Evolutionary conservation across 2,329 filamentous ascomycete species (phyloP).

Genomic region (Clarireedia monteithiana): DNA sequence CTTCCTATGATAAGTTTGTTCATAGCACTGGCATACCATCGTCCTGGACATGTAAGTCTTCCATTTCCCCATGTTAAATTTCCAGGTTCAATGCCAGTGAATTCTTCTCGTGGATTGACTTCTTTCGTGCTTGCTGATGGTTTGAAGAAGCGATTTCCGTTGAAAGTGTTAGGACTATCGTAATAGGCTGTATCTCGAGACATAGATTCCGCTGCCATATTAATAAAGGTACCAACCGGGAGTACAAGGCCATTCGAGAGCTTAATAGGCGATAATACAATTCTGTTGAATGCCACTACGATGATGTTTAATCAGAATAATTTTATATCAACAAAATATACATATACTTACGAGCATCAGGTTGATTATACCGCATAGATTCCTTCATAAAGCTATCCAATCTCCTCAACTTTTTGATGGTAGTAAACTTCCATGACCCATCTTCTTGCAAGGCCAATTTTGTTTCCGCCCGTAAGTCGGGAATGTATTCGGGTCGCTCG

Average conservation of each 20-base stretch:
- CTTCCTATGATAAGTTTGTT: slow-evolving; percentile 14
- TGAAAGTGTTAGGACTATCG: slow-evolving; percentile 13
- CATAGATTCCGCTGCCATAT: slow-evolving; percentile 11
- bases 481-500: slow-evolving; percentile 37
- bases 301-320: background rate
- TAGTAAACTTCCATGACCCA: background rate
- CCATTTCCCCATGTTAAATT: slow-evolving; percentile 1
- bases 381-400: slow-evolving; percentile 7
- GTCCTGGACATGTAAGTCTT: slow-evolving; percentile 1
- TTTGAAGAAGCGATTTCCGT: slow-evolving; percentile 21
- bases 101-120: background rate
- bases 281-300: slow-evolving; percentile 2
- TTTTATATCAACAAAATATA: background rate
- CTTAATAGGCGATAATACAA: slow-evolving; percentile 15
- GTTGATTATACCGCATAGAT: slow-evolving; percentile 1
- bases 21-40: background rate
- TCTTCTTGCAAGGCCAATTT: slow-evolving; percentile 24
- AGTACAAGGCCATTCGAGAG: slow-evolving; percentile 29
- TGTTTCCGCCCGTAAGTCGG: slow-evolving; percentile 21
- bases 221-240: slow-evolving; percentile 23
- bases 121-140: slow-evolving; percentile 7
- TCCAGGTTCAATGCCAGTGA: slow-evolving; percentile 10
- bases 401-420: background rate
- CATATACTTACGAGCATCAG: background rate
- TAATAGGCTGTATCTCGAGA: background rate